Conservation (phyloP, 1,284 basidiomycete species). For the Leccinum angustisporum region DNA sequence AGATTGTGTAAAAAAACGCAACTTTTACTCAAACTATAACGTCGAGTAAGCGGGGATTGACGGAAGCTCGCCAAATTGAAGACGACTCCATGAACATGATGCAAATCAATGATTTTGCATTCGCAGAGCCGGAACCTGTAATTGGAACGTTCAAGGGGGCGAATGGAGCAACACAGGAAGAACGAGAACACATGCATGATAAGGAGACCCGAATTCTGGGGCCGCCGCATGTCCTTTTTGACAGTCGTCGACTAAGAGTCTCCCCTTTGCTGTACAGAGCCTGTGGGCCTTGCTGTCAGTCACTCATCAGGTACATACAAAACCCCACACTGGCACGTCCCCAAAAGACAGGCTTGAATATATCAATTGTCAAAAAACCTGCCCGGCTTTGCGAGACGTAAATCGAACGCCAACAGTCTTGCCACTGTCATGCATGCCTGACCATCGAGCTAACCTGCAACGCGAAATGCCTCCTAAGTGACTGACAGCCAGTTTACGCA, state of each 20-base stretch:
- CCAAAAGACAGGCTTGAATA: slow-evolving; percentile 9
- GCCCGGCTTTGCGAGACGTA: slow-evolving; percentile 22
- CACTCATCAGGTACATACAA: neutral
- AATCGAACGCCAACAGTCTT: slow-evolving; percentile 6
- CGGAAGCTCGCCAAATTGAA: slow-evolving; percentile 1
- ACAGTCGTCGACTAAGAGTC: slow-evolving; percentile 1
- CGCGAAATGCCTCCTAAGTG: slow-evolving; percentile 2
- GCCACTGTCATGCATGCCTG: slow-evolving; percentile 10
- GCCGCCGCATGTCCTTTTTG: slow-evolving; percentile 25
- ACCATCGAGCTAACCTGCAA: neutral
- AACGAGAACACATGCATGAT: slow-evolving; percentile 4
- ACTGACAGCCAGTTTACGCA: slow-evolving; percentile 16
- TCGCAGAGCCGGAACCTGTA: slow-evolving; percentile 4
- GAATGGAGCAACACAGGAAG: slow-evolving; percentile 6
- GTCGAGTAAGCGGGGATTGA: slow-evolving; percentile 3
- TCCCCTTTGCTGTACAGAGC: neutral
- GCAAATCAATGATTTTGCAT: neutral
- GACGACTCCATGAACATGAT: neutral
- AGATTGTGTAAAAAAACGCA: slow-evolving; percentile 15
- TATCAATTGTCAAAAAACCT: slow-evolving; percentile 7
- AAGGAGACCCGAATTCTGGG: slow-evolving; percentile 21
- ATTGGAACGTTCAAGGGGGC: slow-evolving; percentile 29
- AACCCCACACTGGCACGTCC: neutral
- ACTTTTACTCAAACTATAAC: neutral
- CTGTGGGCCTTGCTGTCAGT: neutral